Evolutionary conservation across 2,329 filamentous ascomycete genomes (phyloP), one percentile per base, ranked within the genome.

Genomic region (Cercospora zeina): DNA sequence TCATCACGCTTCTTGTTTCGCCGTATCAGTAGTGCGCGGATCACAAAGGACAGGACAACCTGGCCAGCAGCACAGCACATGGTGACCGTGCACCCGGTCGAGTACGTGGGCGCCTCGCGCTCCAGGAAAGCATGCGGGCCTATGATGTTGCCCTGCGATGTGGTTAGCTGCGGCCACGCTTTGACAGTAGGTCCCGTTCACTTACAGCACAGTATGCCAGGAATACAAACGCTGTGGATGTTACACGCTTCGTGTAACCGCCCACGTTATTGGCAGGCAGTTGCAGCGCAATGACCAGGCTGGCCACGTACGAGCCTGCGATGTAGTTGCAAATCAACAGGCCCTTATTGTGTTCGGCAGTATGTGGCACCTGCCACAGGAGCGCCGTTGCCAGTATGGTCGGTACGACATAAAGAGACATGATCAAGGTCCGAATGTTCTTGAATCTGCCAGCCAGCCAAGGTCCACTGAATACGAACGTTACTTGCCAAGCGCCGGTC

Each of bases 241-340:
- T 80, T 9, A 78, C 76, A 4, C 80, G 75, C 69, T 81, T 81
- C 1, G 80, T 81, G 63, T 81, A 81, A 2, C 80, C 80, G 1
- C 76, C 80, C 0, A 82, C 67, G 30, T 82, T 83, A 4, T 77
- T 74, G 0, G 80, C 78, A 0, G 81, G 81, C 72, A 83, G 77
- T 63, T 83, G 83, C 33, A 85, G 74, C 0, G 82, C 81, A 0
- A 85, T 73, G 0, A 85, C 82, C 7, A 85, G 71, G 1, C 81
- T 81, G 0, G 78, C 76, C 1, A 85, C 83, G 57, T 78, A 85
- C 0, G 77, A 72, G 0, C 81, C 76, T 7, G 76, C 68, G 30
- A 84, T 79, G 65, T 85, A 85, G 66, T 83, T 83, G 0, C 80
- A 81, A 24, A 82, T 76, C 0, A 85, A 72, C 0, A 83, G 75